Conservation (phyloP, 2,329 filamentous ascomycete genomes). For the Fusarium camptoceras region DNA sequence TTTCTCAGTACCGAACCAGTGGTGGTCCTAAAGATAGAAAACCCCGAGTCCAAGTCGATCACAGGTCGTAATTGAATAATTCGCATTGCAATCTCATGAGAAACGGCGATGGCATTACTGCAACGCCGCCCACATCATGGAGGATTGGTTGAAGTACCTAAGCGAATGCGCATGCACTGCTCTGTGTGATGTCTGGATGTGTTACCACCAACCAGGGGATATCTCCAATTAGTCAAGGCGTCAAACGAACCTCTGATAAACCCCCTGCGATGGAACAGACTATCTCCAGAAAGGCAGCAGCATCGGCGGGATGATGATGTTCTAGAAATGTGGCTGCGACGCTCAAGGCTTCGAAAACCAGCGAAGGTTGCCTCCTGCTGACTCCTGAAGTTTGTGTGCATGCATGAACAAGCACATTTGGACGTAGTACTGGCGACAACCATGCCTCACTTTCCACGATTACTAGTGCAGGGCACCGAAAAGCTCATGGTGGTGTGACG, state of each 20-base stretch:
- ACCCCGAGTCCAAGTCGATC: slow-evolving; percentile 14
- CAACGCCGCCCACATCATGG: background rate
- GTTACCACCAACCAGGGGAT: slow-evolving; percentile 19
- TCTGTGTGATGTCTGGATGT: slow-evolving; percentile 14
- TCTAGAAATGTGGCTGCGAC: slow-evolving; percentile 40
- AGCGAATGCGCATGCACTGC: slow-evolving; percentile 7
- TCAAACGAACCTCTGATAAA: slow-evolving; percentile 15
- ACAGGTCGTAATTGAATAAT: background rate
- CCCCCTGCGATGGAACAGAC: background rate
- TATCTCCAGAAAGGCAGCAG: slow-evolving; percentile 12
- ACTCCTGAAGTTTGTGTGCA: slow-evolving; percentile 12
- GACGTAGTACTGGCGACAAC: background rate
- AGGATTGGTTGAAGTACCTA: background rate
- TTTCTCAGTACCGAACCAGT: slow-evolving; percentile 31
- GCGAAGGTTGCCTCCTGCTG: slow-evolving; percentile 17
- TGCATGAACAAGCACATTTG: slow-evolving; percentile 26
- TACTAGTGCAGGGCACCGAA: slow-evolving; percentile 15
- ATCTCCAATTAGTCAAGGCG: slow-evolving; percentile 14
- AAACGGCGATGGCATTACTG: background rate
- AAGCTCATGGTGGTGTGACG: slow-evolving; percentile 30
- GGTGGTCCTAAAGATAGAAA: slow-evolving; percentile 20
- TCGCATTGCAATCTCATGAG: background rate
- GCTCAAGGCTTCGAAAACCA: slow-evolving; percentile 26
- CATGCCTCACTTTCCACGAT: slow-evolving; percentile 17
- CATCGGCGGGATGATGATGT: slow-evolving; percentile 15